Conservation (phyloP, 2,329 filamentous ascomycete genomes). For the Alternaria novae-zelandiae region DNA sequence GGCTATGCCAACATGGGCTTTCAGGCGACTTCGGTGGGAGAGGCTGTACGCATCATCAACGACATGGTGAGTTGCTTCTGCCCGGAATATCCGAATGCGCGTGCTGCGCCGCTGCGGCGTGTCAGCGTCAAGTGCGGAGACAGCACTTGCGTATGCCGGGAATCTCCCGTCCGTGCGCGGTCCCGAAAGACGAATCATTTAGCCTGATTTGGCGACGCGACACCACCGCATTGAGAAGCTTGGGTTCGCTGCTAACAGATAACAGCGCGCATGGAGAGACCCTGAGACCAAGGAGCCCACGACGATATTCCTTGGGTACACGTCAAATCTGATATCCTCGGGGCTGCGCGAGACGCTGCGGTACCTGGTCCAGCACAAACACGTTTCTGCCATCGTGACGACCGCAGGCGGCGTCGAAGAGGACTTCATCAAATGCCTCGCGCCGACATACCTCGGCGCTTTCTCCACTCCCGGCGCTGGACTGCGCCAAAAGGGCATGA, state of each 20-base stretch:
- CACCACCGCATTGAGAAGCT: slow-evolving; percentile 29
- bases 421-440: slow-evolving; percentile 98
- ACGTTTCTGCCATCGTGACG: slow-evolving; percentile 92
- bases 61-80: slow-evolving; percentile 73
- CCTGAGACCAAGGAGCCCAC: slow-evolving; percentile 79
- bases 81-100: slow-evolving; percentile 14
- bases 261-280: slow-evolving; percentile 77
- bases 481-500: slow-evolving; percentile 84
- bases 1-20: slow-evolving; percentile 89
- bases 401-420: slow-evolving; percentile 96
- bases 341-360: slow-evolving; percentile 89
- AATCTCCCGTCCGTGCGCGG: slow-evolving; percentile 28
- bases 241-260: slow-evolving; percentile 35
- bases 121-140: slow-evolving; percentile 26
- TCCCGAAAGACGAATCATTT: slow-evolving; percentile 34
- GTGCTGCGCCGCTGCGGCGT: slow-evolving; percentile 9
- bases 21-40: slow-evolving; percentile 79
- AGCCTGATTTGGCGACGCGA: slow-evolving; percentile 40
- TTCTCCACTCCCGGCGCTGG: slow-evolving; percentile 79
- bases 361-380: slow-evolving; percentile 89
- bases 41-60: slow-evolving; percentile 91
- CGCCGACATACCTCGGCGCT: slow-evolving; percentile 87
- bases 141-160: slow-evolving; percentile 22
- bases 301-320: slow-evolving; percentile 97
- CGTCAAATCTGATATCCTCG: slow-evolving; percentile 96